Conservation (phyloP, 495 filamentous ascomycete genomes). For the Aspergillus steynii region DNA sequence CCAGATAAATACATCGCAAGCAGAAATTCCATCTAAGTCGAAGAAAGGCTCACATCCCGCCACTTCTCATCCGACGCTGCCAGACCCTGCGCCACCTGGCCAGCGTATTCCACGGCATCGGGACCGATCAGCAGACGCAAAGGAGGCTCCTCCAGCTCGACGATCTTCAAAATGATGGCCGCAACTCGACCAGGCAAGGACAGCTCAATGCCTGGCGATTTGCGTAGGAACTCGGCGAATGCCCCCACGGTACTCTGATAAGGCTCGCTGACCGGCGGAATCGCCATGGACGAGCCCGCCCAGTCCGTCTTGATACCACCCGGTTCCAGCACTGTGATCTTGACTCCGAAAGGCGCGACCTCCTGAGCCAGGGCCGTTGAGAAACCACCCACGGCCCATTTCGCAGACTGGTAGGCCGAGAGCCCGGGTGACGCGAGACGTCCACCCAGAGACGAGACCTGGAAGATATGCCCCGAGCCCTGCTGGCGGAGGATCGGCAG, state of each 20-base stretch:
- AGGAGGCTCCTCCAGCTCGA: conserved; percentile 20
- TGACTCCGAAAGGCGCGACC: conserved; percentile 29
- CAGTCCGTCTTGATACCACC: conserved; percentile 40
- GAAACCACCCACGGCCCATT: conserved; percentile 47
- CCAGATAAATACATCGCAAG: too few relatives aligned
- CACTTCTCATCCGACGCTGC: conserved; percentile 27
- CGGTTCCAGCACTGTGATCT: conserved; percentile 35
- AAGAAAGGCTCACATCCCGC: conserved; percentile 19
- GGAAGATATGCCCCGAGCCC: conserved; percentile 12
- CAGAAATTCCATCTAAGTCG: neutral
- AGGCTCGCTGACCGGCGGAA: conserved; percentile 26
- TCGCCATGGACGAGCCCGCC: conserved; percentile 30
- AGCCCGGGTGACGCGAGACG: conserved; percentile 35
- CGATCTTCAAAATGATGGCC: conserved; percentile 21
- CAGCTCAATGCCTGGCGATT: conserved; percentile 2
- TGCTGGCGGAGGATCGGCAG: conserved; percentile 15
- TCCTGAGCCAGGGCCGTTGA: conserved; percentile 30
- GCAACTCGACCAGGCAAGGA: conserved; percentile 27
- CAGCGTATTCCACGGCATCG: conserved; percentile 27
- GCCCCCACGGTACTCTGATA: conserved; percentile 15
- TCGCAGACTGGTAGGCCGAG: conserved; percentile 49
- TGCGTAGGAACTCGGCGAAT: neutral
- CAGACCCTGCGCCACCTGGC: conserved; percentile 15
- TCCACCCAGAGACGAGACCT: conserved; percentile 40
- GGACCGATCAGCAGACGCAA: conserved; percentile 27